Base-by-base conservation (phyloP, 805 yeast species). In the Starmerella asiatica region DNA sequence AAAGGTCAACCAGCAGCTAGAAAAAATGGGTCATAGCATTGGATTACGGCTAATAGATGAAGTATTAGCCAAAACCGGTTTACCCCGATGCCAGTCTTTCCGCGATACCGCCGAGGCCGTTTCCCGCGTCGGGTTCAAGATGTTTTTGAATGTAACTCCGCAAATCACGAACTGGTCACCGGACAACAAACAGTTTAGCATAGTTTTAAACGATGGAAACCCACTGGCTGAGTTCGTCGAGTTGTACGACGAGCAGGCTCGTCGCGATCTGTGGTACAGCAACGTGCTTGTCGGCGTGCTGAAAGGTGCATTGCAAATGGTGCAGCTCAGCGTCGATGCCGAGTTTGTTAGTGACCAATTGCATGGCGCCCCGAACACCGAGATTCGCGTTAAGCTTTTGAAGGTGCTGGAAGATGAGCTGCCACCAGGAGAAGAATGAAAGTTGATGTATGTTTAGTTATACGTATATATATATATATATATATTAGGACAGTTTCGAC, bases 151-250 rank as follows among this genome's bases (percentile, higher is more conserved):
- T 53, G 73, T 83, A 14, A 70, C 76, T 11, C 98, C 98, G 1
- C 61, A 68, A 1, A 67, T 82, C 4, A 69, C 76, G 29, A 76
- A 75, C 56, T 84, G 94, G 93, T 65, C 84, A 2, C 56, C 65
- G 2, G 94, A 82, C 54, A 75, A 73, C 39, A 79, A 78, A 53
- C 70, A 77, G 37, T 88, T 84, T 58, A 72, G 79, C 35, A 62
- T 88, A 28, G 63, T 81, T 2, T 59, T 88, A 18, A 72, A 69
- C 14, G 96, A 88, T 40, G 44, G 46, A 20, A 91, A 91, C 56
- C 97, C 97, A 23, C 67, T 91, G 49, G 79, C 91, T 9, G 96
- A 88, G 56, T 91, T 86, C 64, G 98, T 91, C 3, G 97, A 91
- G 58, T 67, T 91, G 35, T 96, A 96, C 0, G 76, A 72, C 55